These are phyloP conservation scores for Penicillium odoratum DNA, from an alignment of 495 filamentous ascomycete genomes.

Conservation along the genomic window DNA sequence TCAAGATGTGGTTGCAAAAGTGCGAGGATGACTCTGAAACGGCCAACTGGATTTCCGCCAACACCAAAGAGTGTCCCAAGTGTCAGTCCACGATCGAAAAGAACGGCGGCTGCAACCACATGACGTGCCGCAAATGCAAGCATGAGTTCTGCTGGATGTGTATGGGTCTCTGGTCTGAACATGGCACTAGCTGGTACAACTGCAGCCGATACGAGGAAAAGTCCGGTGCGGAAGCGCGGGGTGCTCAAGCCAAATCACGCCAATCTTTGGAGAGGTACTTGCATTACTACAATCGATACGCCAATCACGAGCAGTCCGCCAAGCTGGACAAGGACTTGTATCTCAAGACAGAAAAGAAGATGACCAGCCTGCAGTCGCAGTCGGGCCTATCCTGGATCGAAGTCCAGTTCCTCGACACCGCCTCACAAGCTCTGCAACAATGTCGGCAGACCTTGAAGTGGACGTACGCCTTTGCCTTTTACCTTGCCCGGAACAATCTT, in stretches of 20 bases:
- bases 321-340: conserved; percentile 96
- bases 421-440: conserved; percentile 90
- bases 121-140: conserved; percentile 98
- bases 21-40: conserved; percentile 98
- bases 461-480: conserved; percentile 99
- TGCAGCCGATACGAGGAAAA: conserved; percentile 97
- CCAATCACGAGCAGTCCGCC: conserved; percentile 97
- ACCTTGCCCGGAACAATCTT: conserved; percentile 89
- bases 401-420: conserved; percentile 91
- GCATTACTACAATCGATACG: conserved; percentile 98
- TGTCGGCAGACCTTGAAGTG: conserved; percentile 97
- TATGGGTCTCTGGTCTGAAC: conserved; percentile 98
- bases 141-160: conserved; percentile 99
- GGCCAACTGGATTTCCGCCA: conserved; percentile 98
- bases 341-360: conserved; percentile 97
- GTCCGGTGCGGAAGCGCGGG: conserved; percentile 83
- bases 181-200: conserved; percentile 99
- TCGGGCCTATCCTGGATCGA: conserved; percentile 99
- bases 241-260: conserved; percentile 85
- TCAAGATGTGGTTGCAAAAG: conserved; percentile 97
- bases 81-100: conserved; percentile 98
- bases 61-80: conserved; percentile 96
- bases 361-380: conserved; percentile 88
- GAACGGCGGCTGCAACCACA: conserved; percentile 98
- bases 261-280: conserved; percentile 90